Percentiles rank a stretch among this genome's conserved stretches.
Evolutionary conservation across 257 asterid genomes (phyloP).

Genomic region (Ilex asprella): DNA sequence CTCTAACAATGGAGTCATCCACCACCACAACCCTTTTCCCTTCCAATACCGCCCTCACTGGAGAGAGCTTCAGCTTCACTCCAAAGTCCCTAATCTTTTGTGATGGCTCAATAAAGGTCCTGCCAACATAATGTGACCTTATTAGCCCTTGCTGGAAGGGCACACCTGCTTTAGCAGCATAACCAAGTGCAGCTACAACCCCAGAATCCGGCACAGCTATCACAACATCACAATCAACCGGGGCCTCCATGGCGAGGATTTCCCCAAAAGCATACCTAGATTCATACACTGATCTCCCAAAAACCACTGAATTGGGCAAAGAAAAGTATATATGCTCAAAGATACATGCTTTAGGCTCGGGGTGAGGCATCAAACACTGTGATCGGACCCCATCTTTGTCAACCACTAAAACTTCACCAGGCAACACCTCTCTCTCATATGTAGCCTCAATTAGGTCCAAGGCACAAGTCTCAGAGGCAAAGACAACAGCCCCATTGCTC

Average conservation of each 20-base stretch:
- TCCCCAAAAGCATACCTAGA: constrained; percentile 65
- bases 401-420: constrained; percentile 64
- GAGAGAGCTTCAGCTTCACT: constrained; percentile 77
- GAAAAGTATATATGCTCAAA: constrained; percentile 89
- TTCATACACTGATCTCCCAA: constrained; percentile 77
- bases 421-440: constrained; percentile 59
- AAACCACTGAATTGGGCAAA: constrained; percentile 65
- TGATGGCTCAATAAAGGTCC: constrained; percentile 93
- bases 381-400: constrained; percentile 50
- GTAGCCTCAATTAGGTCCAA: constrained; percentile 69
- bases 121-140: constrained; percentile 84
- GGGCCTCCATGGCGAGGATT: constrained; percentile 63
- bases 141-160: constrained; percentile 87
- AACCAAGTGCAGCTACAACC: constrained; percentile 89
- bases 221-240: constrained; percentile 89
- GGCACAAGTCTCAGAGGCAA: constrained; percentile 69
- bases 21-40: constrained; percentile 98
- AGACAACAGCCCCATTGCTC: constrained; percentile 53
- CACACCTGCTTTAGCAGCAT: constrained; percentile 82
- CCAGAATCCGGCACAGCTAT: constrained; percentile 96
- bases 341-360: constrained; percentile 61
- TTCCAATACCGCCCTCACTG: constrained; percentile 78
- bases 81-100: constrained; percentile 93
- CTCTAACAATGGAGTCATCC: constrained; percentile 91
- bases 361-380: constrained; percentile 59